Percentiles rank a stretch among this genome's conserved stretches.
phyloP scores from a whole-genome alignment of 768 basidiomycete species.

The Boletus edulis region DNA sequence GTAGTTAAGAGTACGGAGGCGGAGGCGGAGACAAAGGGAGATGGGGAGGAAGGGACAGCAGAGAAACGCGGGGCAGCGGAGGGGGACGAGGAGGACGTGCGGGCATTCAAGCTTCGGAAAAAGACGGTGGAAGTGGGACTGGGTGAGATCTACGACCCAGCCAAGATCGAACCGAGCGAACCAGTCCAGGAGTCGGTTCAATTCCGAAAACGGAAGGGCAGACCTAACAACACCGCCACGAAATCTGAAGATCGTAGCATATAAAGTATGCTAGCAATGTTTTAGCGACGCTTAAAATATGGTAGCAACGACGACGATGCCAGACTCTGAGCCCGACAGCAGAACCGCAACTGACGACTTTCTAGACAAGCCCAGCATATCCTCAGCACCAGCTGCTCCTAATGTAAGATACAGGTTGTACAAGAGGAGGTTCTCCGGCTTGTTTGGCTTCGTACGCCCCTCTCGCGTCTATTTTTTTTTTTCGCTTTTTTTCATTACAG shows the following conservation, averaged over 20 bases:
- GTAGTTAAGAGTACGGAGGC: conserved; percentile 33
- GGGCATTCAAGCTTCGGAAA: conserved; percentile 67
- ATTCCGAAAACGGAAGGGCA: conserved; percentile 21
- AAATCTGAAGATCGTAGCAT: not conserved
- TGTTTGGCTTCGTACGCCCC: conserved; percentile 52
- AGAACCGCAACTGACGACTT: not conserved
- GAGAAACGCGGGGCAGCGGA: conserved; percentile 33
- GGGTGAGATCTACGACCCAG: conserved; percentile 83
- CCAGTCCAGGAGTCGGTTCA: conserved; percentile 8
- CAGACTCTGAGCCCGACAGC: not conserved
- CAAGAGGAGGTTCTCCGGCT: conserved; percentile 63
- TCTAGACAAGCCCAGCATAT: not conserved
- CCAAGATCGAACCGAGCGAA: conserved; percentile 25
- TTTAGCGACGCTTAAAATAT: not conserved
- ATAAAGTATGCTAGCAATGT: too few relatives aligned
- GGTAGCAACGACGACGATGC: not conserved
- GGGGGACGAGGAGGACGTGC: conserved; percentile 50
- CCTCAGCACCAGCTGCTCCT: not conserved
- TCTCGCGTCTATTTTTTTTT: not conserved
- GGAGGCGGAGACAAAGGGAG: not conserved
- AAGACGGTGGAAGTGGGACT: conserved; percentile 58
- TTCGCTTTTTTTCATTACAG: not conserved
- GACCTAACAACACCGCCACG: not conserved
- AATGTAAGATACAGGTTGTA: conserved; percentile 56
- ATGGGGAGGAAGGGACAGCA: conserved; percentile 30